Base-by-base conservation (phyloP, 2,329 filamentous ascomycete species). In the Capronia epimyces region DNA sequence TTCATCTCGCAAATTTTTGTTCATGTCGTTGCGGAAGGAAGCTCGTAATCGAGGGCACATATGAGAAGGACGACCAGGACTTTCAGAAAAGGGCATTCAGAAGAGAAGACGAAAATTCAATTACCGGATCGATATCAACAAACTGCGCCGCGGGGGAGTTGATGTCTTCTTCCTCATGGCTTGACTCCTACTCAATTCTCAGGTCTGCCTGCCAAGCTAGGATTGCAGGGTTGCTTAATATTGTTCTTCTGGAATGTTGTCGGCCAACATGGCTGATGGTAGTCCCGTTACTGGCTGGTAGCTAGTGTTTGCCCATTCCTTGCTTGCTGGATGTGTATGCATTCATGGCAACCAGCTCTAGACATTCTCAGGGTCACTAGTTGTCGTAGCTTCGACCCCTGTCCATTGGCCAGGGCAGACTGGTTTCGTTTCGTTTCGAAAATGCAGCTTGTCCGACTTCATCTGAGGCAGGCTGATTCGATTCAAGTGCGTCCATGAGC, bases 161-260 rank as follows among this genome's bases (percentile, higher is more conserved):
- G 45, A 27, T 46, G 24, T 31, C 32, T 16, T 24, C 15, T 24
- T 39, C 43, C 8, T 18, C 10, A n/a, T n/a, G 9, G 7, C n/a
- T 18, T 10, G 25, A 12, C 20, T 22, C 13, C 15, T 3, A 31
- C 24, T 18, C 4, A 15, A 20, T 20, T 43, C 24, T n/a, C 41
- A 21, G 43, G 36, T 16, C 32, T 32, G 31, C 13, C 15, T 20
- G 29, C 46, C 43, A 52, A 48, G 15, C 31, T 18, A 37, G 43
- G 21, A 22, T 45, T 36, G 39, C 31, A 42, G 29, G 29, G 40
- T 24, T 24, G 39, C 58, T 63, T 64, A 53, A 51, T 63, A 63
- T 64, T 64, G 63, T 63, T 62, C 60, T 62, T 48, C 25, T 49
- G 60, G 60, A 60, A 60, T 55, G 57, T 40, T 40, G 46, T 36